Percentiles rank a stretch among this genome's conserved stretches.
Conservation (phyloP, 2,329 filamentous ascomycete genomes). For the Amauroascus niger region DNA sequence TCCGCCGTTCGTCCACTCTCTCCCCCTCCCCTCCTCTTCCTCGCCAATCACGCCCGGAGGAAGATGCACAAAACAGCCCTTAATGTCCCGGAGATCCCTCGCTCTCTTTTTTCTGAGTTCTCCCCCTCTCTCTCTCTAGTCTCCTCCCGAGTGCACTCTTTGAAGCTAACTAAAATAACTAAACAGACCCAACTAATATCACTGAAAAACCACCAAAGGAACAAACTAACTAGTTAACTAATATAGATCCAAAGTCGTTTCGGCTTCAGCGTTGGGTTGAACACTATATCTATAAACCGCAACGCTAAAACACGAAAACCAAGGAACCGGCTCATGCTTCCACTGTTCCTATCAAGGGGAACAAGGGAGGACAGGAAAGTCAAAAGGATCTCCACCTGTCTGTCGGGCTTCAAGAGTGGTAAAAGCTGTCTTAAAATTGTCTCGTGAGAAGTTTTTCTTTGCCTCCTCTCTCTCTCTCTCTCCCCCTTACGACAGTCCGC, state of each 20-base stretch:
- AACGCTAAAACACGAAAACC: constrained; percentile 10
- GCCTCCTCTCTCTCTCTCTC: not conserved
- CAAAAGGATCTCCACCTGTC: constrained; percentile 2
- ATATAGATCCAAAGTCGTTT: constrained; percentile 3
- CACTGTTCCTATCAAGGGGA: constrained; percentile 7
- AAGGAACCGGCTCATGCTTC: constrained; percentile 7
- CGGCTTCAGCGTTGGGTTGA: not conserved
- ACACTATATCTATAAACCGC: constrained; percentile 5
- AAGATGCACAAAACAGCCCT: not conserved
- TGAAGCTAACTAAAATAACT: not conserved
- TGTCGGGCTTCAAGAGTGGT: no score
- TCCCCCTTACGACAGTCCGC: no score
- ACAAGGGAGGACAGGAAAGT: not conserved
- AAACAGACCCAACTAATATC: constrained; percentile 1
- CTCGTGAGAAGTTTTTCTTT: not conserved
- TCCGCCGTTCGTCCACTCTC: not conserved
- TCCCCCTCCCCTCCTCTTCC: not conserved
- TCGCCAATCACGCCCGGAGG: constrained; percentile 4
- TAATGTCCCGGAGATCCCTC: constrained; percentile 3
- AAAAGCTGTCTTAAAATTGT: no score
- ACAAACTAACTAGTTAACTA: no score
- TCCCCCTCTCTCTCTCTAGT: not conserved
- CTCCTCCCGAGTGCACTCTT: not conserved
- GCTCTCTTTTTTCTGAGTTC: not conserved
- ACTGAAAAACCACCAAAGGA: no score